Conservation (phyloP, 2,329 filamentous ascomycete genomes). For the Tolypocladium tropicale region DNA sequence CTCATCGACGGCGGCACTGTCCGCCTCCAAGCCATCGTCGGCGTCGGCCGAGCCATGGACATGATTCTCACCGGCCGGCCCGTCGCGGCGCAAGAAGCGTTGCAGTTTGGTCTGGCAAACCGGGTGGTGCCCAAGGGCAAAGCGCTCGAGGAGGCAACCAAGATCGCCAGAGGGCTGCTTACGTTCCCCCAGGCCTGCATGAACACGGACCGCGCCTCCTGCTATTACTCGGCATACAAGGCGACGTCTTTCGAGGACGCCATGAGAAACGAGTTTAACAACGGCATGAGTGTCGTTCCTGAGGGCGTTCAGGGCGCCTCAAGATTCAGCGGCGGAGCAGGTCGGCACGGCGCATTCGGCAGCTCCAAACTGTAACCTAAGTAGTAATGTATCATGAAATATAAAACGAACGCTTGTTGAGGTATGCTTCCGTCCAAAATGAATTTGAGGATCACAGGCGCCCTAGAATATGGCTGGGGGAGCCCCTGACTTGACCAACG, state of each 20-base stretch:
- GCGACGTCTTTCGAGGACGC: slow-evolving; percentile 40
- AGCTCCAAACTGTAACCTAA: neutral
- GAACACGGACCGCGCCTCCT: slow-evolving; percentile 35
- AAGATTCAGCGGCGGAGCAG: slow-evolving; percentile 4
- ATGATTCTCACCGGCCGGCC: slow-evolving; percentile 45
- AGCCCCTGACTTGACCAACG: no score
- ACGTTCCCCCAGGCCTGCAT: slow-evolving; percentile 41
- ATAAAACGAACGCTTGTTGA: no score
- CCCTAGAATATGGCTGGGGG: no score
- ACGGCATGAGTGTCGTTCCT: slow-evolving; percentile 29
- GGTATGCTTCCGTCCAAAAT: no score
- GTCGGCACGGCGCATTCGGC: slow-evolving; percentile 1
- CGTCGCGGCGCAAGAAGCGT: slow-evolving; percentile 37
- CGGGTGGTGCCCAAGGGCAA: slow-evolving; percentile 39
- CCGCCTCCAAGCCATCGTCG: slow-evolving; percentile 38
- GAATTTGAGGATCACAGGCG: no score
- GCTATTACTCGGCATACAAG: slow-evolving; percentile 39
- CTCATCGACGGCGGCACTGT: slow-evolving; percentile 34
- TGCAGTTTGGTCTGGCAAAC: slow-evolving; percentile 41
- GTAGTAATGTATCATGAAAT: no score
- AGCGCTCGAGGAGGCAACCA: slow-evolving; percentile 35
- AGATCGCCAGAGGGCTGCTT: slow-evolving; percentile 34
- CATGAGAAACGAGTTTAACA: slow-evolving; percentile 33
- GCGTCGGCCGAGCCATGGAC: slow-evolving; percentile 42
- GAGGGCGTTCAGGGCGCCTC: slow-evolving; percentile 26